Base-by-base conservation (phyloP, 257 asterid species). In the Pogostemon cablin region DNA sequence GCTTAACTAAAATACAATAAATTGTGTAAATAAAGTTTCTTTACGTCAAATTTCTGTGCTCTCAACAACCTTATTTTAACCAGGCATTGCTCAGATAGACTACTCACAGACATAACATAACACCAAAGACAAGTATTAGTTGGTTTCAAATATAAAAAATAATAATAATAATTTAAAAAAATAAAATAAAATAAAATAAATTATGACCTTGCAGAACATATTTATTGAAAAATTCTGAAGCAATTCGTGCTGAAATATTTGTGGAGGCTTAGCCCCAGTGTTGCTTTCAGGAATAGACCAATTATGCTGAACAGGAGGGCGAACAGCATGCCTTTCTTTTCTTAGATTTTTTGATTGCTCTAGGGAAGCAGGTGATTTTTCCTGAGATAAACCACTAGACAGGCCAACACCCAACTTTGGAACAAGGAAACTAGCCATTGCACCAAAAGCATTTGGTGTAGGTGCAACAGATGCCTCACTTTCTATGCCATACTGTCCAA, bases 301-400 rank as follows among this genome's bases (percentile, higher is more conserved):
- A 79, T 86, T 79, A 67, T 95, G 99, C 84, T 89, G 86, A 77
- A 95, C 98, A 17, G 99, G 99, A 78, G 98, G 99, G 58, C 99
- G 98, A 73, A 95, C 79, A 59, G 93, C 92, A 75, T 95, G 97
- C 67, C 99, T 89, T 74, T 91, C 98, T 89, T 83, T 89, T 52
- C 82, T 82, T 47, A 81, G 12, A 49, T 62, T 81, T 81, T 82
- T 91, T 37, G 93, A 71, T 74, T 83, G 88, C 77, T 93, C 98
- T 66, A 41, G 38, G 40, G 96, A 81, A 76, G 68, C 85, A 70
- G 92, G 78, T 64, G 87, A 79, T 80, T 83, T 88, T 66, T 95
- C 98, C 67, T 81, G 88, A 46, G 95, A 78, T 57, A 87, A 84
- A 57, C 83, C 87, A 75, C 83, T 83, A 68, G 86, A 81, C 79